Evolutionary conservation across 441 rosid species (phyloP), one percentile per base, ranked within the genome.

Genomic region (Gossypium aridum): DNA sequence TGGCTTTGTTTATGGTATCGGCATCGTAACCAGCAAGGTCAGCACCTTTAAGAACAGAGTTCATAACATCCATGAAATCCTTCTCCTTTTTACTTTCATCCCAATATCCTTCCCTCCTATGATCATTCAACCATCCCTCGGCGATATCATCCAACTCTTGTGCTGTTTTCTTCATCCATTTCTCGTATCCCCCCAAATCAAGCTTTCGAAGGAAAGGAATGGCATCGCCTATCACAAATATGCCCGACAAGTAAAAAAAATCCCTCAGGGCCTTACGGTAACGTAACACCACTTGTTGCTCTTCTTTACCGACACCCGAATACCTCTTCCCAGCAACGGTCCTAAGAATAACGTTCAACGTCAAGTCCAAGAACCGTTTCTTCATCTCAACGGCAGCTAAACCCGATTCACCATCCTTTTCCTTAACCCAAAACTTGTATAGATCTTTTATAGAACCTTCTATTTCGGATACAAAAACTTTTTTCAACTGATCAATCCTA

Each of bases 31-130:
- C 69, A 1, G 63, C 72, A 20, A 59, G 62, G 1, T 68, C 25
- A 1, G 56, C 70, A 1, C 60, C 72, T 3, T 74, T 72, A 10
- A 79, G 64, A 4, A 74, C 31, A 0, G 75, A 39, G 3, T 83
- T 56, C 81, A 84, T 68, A n/a, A 78, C 14, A 45, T 77, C 85
- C 85, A 86, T 85, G 70, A 86, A 84, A 34, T 85, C 87, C 8
- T 73, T 71, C 12, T 77, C 85, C 8, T 49, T 3, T 5, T 56
- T 63, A 31, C 16, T 43, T 28, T 39, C 70, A 20, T 39, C 70
- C 70, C 28, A 64, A 39, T 7, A 14, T 19, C 72, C 76, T 28
- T 73, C 71, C 69, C 45, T 55, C 64, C 62, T 56, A 37, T 71
- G 74, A 4, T 84, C 86, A 0, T 75, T 14, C 0, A 85, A 67